Percentiles rank a stretch among this genome's conserved stretches.
Evolutionary conservation across 192 early-diverging fungal species (phyloP).

Genomic region (Mortierella claussenii): DNA sequence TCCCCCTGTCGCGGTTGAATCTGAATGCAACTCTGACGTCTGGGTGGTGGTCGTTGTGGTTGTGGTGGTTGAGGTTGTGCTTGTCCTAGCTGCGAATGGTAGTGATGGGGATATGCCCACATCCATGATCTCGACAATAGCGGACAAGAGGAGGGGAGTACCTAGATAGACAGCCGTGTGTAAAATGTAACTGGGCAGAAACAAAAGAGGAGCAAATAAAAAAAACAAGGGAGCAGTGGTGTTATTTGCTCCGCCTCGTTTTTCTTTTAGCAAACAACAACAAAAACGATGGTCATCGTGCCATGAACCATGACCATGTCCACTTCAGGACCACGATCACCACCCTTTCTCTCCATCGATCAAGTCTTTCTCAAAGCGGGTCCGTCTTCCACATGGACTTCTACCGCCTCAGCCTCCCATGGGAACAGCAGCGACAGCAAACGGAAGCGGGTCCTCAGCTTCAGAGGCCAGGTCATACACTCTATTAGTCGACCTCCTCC

Average conservation of each 20-base stretch:
- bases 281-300: too few relatives aligned
- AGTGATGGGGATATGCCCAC: not conserved
- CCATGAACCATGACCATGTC: not conserved
- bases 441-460: not conserved
- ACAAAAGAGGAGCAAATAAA: too few relatives aligned
- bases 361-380: constrained; percentile 12
- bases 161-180: too few relatives aligned
- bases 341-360: constrained; percentile 6
- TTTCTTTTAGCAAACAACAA: not conserved
- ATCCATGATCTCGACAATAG: not conserved
- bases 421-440: not conserved
- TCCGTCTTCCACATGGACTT: not conserved
- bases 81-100: not conserved
- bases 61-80: not conserved
- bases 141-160: not conserved
- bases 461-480: constrained; percentile 10
- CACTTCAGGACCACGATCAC: not conserved
- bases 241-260: not conserved
- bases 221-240: not conserved
- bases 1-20: not conserved
- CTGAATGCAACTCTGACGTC: too few relatives aligned
- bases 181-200: too few relatives aligned
- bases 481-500: too few relatives aligned
- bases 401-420: too few relatives aligned
- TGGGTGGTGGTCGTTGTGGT: not conserved